Percentiles rank a stretch among this genome's conserved stretches.
Conservation (phyloP, 257 asterid genomes). For the Solanum stenotomum region DNA sequence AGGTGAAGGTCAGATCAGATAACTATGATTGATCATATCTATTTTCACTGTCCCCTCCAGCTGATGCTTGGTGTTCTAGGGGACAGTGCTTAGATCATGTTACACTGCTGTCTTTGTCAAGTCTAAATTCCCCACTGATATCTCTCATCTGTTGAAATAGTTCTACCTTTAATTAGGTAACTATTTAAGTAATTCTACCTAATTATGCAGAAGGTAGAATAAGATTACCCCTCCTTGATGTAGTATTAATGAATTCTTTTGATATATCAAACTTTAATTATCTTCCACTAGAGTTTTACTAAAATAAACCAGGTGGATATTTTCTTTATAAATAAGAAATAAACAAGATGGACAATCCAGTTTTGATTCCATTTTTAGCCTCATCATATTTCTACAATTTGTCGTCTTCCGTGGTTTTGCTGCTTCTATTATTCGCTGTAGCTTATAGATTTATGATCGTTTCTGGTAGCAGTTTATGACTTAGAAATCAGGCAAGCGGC, state of each 20-base stretch:
- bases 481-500: background rate
- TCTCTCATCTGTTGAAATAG: background rate
- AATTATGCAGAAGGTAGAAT: background rate
- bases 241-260: background rate
- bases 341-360: constrained; percentile 9
- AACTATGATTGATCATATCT: constrained; percentile 19
- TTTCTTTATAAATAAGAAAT: background rate
- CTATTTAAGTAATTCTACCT: background rate
- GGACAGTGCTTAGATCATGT: constrained; percentile 35
- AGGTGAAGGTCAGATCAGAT: constrained; percentile 37
- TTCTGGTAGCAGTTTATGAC: background rate
- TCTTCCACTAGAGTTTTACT: background rate
- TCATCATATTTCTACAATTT: constrained; percentile 15
- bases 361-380: constrained; percentile 25
- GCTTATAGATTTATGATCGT: background rate
- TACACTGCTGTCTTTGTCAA: constrained; percentile 31
- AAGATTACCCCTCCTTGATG: background rate
- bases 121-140: constrained; percentile 52
- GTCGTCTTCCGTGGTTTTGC: constrained; percentile 21
- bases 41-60: constrained; percentile 31
- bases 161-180: background rate
- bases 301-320: background rate
- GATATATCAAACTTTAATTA: background rate
- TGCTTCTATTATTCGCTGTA: background rate
- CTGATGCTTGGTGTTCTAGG: background rate